Base-by-base conservation (phyloP, 2,329 filamentous ascomycete genomes). In the Penicillium rolfsii region DNA sequence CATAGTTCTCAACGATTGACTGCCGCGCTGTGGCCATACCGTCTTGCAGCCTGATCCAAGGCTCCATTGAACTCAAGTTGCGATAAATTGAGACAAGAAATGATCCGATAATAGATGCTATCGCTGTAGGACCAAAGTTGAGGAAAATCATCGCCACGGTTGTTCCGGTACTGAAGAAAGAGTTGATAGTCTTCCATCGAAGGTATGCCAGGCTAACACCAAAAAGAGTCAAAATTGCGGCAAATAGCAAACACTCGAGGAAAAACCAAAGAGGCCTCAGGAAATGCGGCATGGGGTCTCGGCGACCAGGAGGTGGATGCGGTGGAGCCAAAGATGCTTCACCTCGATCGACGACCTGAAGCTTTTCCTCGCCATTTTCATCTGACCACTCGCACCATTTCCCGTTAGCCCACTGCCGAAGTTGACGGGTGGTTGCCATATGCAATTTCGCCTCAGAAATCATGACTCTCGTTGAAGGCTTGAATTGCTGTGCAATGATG, bases 251-350 rank as follows among this genome's bases (percentile, higher is more conserved):
- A 26, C 62, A 67, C 55, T 70, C 68, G 3, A 62, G 43, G 1
- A 60, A 6, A 43, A 70, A 69, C 60, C 59, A 67, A 2, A 63
- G 58, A 1, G 62, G 45, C 4, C 53, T 62, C 22, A 70, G 35
- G 28, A 70, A 70, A 53, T 70, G 68, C 16, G 68, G 68, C 40
- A 56, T 56, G 4, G 61, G 60, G 3, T 61, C 54, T 38, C 60
- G 63, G 4, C 57, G 58, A 8, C 57, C 45, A n/a, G 26, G n/a
- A n/a, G 46, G 57, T 19, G 48, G 16, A 16, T 28, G 36, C 1
- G 52, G 48, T n/a, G 57, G 26, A 22, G 45, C 36, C 4, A 52
- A 11, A 35, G 58, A 45, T 12, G 55, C 22, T 16, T 48, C 33
- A 19, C 35, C 24, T 6, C 36, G 19, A 38, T 54, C 33, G 26